Evolutionary conservation across 331 rosid genomes (phyloP).

Genomic region (Rhamnella rubrinervis): DNA sequence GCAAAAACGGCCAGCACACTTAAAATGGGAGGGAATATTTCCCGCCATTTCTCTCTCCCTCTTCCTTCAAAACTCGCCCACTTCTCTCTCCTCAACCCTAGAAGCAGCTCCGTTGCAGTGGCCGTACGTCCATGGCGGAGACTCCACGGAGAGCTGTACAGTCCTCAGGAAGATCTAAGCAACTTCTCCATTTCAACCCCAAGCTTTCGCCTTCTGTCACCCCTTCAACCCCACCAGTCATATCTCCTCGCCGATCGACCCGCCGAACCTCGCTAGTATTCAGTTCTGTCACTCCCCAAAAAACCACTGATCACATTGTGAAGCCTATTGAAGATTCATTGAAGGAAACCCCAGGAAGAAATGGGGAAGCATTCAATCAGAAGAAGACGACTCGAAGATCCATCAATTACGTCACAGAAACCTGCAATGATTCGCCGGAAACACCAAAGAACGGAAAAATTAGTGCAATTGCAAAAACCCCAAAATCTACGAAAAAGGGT

Average conservation of each 20-base stretch:
- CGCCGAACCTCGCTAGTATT: constrained; percentile 41
- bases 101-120: not conserved
- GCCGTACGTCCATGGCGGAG: constrained; percentile 49
- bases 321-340: not conserved
- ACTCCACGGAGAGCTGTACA: constrained; percentile 42
- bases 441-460: constrained; percentile 6
- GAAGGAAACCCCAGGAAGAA: constrained; percentile 8
- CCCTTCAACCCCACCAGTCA: constrained; percentile 51
- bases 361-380: not conserved
- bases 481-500: constrained; percentile 12
- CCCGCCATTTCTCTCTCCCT: constrained; percentile 41
- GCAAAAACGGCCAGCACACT: not conserved
- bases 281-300: constrained; percentile 19
- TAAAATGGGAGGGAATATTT: constrained; percentile 37
- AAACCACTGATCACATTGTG: not conserved
- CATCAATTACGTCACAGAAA: constrained; percentile 22
- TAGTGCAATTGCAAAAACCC: constrained; percentile 11
- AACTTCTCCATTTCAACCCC: constrained; percentile 11
- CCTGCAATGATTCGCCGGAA: constrained; percentile 3
- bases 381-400: constrained; percentile 28
- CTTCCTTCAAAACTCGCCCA: not conserved
- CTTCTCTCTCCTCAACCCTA: constrained; percentile 29
- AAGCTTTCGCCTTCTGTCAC: constrained; percentile 34
- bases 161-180: constrained; percentile 36
- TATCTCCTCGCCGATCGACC: constrained; percentile 51